Conservation (phyloP, 2,329 filamentous ascomycete species). For the Calonectria hawksworthii region DNA sequence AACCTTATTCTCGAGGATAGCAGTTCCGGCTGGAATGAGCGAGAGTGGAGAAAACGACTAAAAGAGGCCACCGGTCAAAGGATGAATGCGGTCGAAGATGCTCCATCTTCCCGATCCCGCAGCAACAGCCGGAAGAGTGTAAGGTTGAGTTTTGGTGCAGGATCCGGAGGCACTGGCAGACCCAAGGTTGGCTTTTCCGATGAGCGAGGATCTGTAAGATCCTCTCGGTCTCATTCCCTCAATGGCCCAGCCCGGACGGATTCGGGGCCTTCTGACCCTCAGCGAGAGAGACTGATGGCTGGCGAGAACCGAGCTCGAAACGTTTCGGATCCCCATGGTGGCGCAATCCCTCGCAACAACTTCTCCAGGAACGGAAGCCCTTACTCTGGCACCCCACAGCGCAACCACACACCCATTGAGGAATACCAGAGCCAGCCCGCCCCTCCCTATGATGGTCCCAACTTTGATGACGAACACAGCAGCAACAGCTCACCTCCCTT, state of each 20-base stretch:
- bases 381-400: conserved; percentile 50
- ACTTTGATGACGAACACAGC: conserved; percentile 69
- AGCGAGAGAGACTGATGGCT: conserved; percentile 53
- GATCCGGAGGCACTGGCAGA: conserved; percentile 46
- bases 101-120: conserved; percentile 58
- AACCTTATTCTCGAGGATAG: conserved; percentile 83
- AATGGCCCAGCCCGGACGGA: conserved; percentile 62
- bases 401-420: conserved; percentile 53
- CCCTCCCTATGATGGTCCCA: conserved; percentile 65
- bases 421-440: conserved; percentile 60
- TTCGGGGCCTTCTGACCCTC: conserved; percentile 62
- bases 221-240: conserved; percentile 66
- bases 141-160: conserved; percentile 64
- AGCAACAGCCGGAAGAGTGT: conserved; percentile 72
- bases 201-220: conserved; percentile 63
- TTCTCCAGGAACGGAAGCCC: conserved; percentile 35
- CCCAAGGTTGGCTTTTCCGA: conserved; percentile 71
- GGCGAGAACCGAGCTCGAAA: conserved; percentile 59
- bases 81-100: conserved; percentile 76
- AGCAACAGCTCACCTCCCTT: conserved; percentile 55
- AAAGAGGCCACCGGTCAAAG: conserved; percentile 89
- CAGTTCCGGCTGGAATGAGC: conserved; percentile 83
- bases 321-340: conserved; percentile 60
- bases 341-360: conserved; percentile 44
- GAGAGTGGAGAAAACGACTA: conserved; percentile 89